Percentiles rank a stretch among this genome's conserved stretches.
phyloP scores from a whole-genome alignment of 2,329 filamentous ascomycete genomes.

The Aspergillus pseudoglaucus region DNA sequence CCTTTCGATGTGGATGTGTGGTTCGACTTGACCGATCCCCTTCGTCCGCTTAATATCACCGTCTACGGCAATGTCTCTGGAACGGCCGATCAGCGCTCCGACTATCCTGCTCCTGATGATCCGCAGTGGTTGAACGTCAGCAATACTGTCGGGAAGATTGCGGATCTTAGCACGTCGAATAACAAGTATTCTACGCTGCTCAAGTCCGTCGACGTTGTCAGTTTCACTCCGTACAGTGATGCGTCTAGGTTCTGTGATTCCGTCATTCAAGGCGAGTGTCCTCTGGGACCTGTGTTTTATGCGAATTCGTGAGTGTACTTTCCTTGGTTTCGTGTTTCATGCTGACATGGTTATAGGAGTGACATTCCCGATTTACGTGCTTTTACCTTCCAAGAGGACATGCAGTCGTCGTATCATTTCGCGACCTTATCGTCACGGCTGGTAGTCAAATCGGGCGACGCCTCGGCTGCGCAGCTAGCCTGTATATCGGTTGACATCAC shows the following conservation, averaged over 20 bases:
- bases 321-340: neutral
- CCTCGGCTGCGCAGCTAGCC: constrained; percentile 56
- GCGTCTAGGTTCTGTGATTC: constrained; percentile 61
- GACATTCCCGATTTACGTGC: constrained; percentile 56
- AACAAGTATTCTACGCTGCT: constrained; percentile 67
- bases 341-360: constrained; percentile 24
- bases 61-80: constrained; percentile 91
- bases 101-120: constrained; percentile 55
- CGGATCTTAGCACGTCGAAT: constrained; percentile 52
- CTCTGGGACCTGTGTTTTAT: constrained; percentile 66
- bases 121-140: constrained; percentile 57
- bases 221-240: constrained; percentile 62
- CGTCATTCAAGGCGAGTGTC: constrained; percentile 59
- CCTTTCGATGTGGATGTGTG: constrained; percentile 67
- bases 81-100: constrained; percentile 43
- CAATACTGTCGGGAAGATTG: constrained; percentile 68
- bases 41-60: constrained; percentile 65
- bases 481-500: constrained; percentile 81
- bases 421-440: constrained; percentile 71
- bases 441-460: constrained; percentile 68
- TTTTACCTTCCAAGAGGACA: constrained; percentile 66
- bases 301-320: constrained; percentile 41
- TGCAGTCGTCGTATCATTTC: constrained; percentile 80
- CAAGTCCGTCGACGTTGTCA: constrained; percentile 65
- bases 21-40: constrained; percentile 58